Percentiles rank a stretch among this genome's conserved stretches.
These are phyloP conservation scores for Aspergillus kassunensis DNA, from an alignment of 495 filamentous ascomycete genomes.

Conservation along the genomic window DNA sequence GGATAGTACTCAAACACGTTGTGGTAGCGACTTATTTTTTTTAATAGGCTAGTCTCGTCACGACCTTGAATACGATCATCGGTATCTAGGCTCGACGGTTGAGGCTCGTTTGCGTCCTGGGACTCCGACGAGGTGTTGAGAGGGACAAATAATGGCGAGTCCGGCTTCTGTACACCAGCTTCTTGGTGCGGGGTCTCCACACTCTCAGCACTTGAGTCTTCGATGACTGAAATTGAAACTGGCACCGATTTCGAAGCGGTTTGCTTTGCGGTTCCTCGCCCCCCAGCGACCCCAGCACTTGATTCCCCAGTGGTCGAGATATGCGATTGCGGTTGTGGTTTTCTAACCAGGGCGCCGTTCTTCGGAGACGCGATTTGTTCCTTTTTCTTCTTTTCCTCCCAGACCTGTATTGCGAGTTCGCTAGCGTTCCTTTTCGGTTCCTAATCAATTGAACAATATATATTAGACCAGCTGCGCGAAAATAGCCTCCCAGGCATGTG, in stretches of 20 bases:
- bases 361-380: background rate
- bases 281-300: background rate
- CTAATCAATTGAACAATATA: no score
- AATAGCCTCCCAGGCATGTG: no score
- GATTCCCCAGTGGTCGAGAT: background rate
- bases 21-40: background rate
- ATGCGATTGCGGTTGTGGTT: background rate
- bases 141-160: conserved; percentile 22
- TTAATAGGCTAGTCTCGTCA: background rate
- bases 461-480: no score
- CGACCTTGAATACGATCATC: background rate
- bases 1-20: conserved; percentile 5
- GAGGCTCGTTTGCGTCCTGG: background rate
- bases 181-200: background rate
- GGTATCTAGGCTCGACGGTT: background rate
- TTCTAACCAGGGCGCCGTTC: background rate
- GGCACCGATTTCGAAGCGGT: background rate
- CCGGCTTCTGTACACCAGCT: background rate
- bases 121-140: conserved; percentile 8
- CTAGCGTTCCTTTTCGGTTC: conserved; percentile 41
- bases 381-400: conserved; percentile 28
- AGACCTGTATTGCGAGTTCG: conserved; percentile 28
- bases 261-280: background rate
- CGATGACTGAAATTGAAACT: background rate
- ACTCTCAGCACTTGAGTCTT: background rate